phyloP scores from a whole-genome alignment of 2,329 filamentous ascomycete genomes.

The Akanthomyces muscarius region DNA sequence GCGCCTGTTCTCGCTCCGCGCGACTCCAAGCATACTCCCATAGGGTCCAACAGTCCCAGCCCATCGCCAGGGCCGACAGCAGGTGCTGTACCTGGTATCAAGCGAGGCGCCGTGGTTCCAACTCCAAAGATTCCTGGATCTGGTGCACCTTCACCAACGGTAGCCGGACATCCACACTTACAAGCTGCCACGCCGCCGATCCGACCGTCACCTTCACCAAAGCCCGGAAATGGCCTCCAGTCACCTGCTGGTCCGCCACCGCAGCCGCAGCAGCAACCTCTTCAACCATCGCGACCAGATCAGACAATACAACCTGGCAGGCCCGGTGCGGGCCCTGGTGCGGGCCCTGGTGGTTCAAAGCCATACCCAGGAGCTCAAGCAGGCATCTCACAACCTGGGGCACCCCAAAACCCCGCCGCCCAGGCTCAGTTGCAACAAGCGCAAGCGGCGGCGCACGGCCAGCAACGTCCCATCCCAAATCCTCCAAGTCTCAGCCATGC shows the following conservation, averaged over 20 bases:
- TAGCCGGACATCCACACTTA: slow-evolving; percentile 28
- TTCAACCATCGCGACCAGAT: background rate
- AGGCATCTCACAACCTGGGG: slow-evolving; percentile 24
- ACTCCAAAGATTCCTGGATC: slow-evolving; percentile 32
- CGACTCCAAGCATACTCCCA: slow-evolving; percentile 28
- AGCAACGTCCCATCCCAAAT: slow-evolving; percentile 17
- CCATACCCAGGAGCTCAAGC: slow-evolving; percentile 35
- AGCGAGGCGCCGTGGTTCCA: slow-evolving; percentile 30
- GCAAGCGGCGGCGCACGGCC: slow-evolving; percentile 11
- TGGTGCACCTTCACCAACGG: slow-evolving; percentile 23
- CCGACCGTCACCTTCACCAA: slow-evolving; percentile 29
- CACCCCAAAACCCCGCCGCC: slow-evolving; percentile 23
- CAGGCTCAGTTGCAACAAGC: slow-evolving; percentile 20
- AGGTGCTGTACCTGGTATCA: slow-evolving; percentile 23
- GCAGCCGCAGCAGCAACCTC: slow-evolving; percentile 30
- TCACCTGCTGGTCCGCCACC: slow-evolving; percentile 30
- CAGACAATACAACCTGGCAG: slow-evolving; percentile 23
- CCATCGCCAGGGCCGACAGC: slow-evolving; percentile 24
- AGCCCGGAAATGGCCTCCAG: slow-evolving; percentile 31
- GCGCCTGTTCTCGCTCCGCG: slow-evolving; percentile 31
- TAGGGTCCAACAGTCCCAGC: slow-evolving; percentile 24
- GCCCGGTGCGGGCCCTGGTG: slow-evolving; percentile 28
- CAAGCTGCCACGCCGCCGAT: slow-evolving; percentile 27
- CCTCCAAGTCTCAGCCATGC: slow-evolving; percentile 8
- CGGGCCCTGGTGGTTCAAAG: slow-evolving; percentile 30